Percentiles rank a stretch among this genome's conserved stretches.
Evolutionary conservation across 345 rosid species (phyloP).

Genomic region (Pistacia atlantica): DNA sequence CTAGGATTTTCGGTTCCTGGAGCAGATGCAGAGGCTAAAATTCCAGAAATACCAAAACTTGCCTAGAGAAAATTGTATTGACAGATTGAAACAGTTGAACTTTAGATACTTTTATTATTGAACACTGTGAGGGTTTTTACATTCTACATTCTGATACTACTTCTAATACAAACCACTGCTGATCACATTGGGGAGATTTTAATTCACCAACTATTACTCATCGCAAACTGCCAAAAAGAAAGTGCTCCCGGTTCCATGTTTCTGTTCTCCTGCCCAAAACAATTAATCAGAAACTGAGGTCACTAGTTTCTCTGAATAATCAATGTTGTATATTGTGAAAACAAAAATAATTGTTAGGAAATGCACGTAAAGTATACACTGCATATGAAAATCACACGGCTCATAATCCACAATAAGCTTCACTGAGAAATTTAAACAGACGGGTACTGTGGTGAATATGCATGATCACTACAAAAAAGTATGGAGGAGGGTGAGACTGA

Average conservation of each 20-base stretch:
- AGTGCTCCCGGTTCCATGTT: not conserved
- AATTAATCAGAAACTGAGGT: not conserved
- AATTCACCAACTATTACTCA: not conserved
- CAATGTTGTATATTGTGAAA: no score
- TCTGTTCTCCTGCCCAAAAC: not conserved
- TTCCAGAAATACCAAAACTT: not conserved
- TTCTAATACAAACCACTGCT: not conserved
- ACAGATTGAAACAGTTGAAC: no score
- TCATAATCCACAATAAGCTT: no score
- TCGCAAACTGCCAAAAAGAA: not conserved
- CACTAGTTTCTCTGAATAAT: no score
- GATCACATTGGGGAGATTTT: no score
- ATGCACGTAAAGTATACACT: no score
- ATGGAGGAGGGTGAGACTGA: not conserved
- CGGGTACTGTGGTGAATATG: not conserved
- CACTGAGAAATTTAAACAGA: not conserved
- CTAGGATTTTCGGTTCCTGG: no score
- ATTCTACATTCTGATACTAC: not conserved
- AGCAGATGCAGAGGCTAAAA: not conserved
- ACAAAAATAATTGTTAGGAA: not conserved
- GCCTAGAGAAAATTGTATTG: not conserved
- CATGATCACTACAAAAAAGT: not conserved
- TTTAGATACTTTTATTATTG: not conserved
- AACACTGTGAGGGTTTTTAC: not conserved
- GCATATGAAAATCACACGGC: no score